phyloP scores from a whole-genome alignment of 306 rosid genomes.

The Rosa lucieae region DNA sequence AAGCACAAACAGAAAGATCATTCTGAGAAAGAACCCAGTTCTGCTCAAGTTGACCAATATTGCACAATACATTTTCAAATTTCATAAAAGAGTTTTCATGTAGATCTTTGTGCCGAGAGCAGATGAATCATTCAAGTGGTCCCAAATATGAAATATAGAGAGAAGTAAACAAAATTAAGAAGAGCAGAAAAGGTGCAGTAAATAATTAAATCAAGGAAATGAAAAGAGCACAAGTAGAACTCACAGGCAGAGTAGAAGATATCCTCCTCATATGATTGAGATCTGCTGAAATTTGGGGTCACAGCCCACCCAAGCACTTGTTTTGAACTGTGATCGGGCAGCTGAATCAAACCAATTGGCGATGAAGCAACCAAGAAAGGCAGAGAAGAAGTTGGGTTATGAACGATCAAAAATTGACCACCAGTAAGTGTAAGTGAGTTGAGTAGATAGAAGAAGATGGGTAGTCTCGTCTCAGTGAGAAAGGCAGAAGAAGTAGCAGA shows the following conservation, averaged over 20 bases:
- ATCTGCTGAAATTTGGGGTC: slow-evolving; percentile 41
- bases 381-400: not conserved
- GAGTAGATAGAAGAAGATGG: slow-evolving; percentile 20
- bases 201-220: not conserved
- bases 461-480: slow-evolving; percentile 35
- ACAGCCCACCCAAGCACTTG: slow-evolving; percentile 25
- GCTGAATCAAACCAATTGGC: not conserved
- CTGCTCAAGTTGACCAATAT: slow-evolving; percentile 20
- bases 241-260: slow-evolving; percentile 46
- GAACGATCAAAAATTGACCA: not conserved
- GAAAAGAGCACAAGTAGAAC: slow-evolving; percentile 20
- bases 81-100: not conserved
- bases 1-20: not conserved
- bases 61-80: not conserved
- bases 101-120: slow-evolving; percentile 9
- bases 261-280: slow-evolving; percentile 68
- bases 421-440: not conserved
- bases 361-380: not conserved
- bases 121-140: slow-evolving; percentile 8
- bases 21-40: not conserved
- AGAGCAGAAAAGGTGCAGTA: slow-evolving; percentile 3
- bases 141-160: slow-evolving; percentile 5
- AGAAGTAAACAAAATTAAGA: not conserved
- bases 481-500: slow-evolving; percentile 27
- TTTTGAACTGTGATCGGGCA: not conserved